Conservation (phyloP, 2,329 filamentous ascomycete genomes). For the Claviceps monticola region DNA sequence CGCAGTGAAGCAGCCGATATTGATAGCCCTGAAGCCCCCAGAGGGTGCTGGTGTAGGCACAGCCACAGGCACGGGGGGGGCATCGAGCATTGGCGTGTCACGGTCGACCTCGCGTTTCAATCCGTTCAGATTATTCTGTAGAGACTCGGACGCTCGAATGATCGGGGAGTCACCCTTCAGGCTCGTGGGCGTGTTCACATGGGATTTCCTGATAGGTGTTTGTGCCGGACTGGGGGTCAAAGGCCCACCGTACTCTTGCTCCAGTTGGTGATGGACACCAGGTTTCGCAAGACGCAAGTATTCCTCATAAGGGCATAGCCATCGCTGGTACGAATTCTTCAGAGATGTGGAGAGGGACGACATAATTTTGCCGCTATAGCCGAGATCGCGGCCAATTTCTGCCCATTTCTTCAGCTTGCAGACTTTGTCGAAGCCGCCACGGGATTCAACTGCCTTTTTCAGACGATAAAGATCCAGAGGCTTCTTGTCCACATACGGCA, state of each 20-base stretch:
- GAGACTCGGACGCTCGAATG: slow-evolving; percentile 36
- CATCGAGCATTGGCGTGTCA: slow-evolving; percentile 35
- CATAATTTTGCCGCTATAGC: slow-evolving; percentile 99
- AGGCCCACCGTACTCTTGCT: slow-evolving; percentile 84
- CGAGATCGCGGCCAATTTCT: slow-evolving; percentile 89
- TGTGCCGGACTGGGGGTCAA: slow-evolving; percentile 61
- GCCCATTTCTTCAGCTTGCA: slow-evolving; percentile 99
- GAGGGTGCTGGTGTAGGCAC: slow-evolving; percentile 15
- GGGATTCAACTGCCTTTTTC: slow-evolving; percentile 90
- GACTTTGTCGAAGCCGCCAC: slow-evolving; percentile 90
- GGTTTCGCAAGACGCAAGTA: slow-evolving; percentile 85
- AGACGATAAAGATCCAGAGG: slow-evolving; percentile 89
- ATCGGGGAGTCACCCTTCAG: slow-evolving; percentile 54
- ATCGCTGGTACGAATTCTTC: slow-evolving; percentile 96
- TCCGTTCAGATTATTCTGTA: slow-evolving; percentile 35
- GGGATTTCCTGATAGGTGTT: slow-evolving; percentile 56
- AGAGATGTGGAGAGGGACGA: slow-evolving; percentile 93
- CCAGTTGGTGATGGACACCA: slow-evolving; percentile 89
- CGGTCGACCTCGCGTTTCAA: slow-evolving; percentile 31
- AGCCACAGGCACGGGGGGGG: slow-evolving; percentile 23
- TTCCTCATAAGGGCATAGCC: slow-evolving; percentile 93
- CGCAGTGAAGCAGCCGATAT: slow-evolving; percentile 52
- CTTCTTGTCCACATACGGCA: slow-evolving; percentile 95
- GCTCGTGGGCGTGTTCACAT: slow-evolving; percentile 43
- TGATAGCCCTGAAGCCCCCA: slow-evolving; percentile 20